Conservation (phyloP, 2,329 filamentous ascomycete genomes). For the Graphium sp. region DNA sequence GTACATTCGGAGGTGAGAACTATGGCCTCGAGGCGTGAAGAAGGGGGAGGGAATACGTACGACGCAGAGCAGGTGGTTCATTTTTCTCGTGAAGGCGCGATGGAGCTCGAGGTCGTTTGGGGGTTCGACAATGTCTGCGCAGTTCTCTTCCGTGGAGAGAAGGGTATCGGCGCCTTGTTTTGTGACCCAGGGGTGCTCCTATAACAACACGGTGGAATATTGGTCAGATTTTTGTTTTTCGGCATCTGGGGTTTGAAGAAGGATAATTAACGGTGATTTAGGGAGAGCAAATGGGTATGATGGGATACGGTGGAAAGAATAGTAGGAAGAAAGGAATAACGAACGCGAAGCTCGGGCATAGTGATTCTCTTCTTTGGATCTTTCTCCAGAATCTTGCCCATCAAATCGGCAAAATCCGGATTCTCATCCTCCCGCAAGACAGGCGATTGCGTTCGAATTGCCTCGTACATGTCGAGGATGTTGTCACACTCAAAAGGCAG, state of each 20-base stretch:
- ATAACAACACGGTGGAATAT: too few relatives aligned
- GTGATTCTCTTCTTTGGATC: constrained; percentile 68
- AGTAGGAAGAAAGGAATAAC: constrained; percentile 15
- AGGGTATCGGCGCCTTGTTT: constrained; percentile 61
- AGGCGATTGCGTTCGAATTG: constrained; percentile 59
- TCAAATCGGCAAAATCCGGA: constrained; percentile 56
- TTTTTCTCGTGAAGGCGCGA: constrained; percentile 76
- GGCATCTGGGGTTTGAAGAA: constrained; percentile 6
- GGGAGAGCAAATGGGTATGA: too few relatives aligned
- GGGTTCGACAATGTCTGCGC: constrained; percentile 58
- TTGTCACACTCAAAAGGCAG: constrained; percentile 72
- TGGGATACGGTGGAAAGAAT: background rate
- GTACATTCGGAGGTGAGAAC: background rate
- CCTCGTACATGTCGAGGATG: constrained; percentile 76
- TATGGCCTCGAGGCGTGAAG: constrained; percentile 2
- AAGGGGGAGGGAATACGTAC: constrained; percentile 24
- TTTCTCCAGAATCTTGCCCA: constrained; percentile 63
- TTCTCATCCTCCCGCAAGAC: constrained; percentile 47
- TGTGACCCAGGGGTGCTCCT: constrained; percentile 93
- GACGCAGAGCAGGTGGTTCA: constrained; percentile 72
- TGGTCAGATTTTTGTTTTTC: constrained; percentile 5
- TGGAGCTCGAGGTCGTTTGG: constrained; percentile 86
- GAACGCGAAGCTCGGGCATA: constrained; percentile 67
- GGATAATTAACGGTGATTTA: too few relatives aligned
- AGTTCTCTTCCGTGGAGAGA: constrained; percentile 73